Base-by-base conservation (phyloP, 2,329 filamentous ascomycete species). In the Aspergillus piperis region DNA sequence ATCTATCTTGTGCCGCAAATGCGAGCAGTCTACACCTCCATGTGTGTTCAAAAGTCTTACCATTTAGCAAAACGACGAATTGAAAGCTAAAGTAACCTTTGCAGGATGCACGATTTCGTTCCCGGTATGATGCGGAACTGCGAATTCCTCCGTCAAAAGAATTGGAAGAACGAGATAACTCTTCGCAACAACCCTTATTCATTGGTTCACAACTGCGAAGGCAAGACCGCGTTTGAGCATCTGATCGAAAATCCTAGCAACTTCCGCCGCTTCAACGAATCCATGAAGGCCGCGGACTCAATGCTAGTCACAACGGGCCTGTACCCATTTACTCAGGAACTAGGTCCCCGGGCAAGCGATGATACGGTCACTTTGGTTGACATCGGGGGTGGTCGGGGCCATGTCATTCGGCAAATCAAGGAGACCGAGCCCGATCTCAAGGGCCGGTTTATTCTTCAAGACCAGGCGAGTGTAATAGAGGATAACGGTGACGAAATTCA, bases 381-480 rank as follows among this genome's bases (percentile, higher is more conserved):
- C 42, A 58, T 69, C 8, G 67, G 63, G 15, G 66, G 67, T n/a
- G 65, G 67, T 32, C 56, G 57, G 3, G 66, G 67, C 19, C 62
- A 69, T 27, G 60, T 59, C 15, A 41, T 62, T 3, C 52, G 50
- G 6, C 59, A 63, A 49, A 68, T 68, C 25, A 64, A 53, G 44
- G 23, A 62, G 36, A 42, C 21, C n/a, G 54, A 56, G 8, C 63
- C 63, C 2, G 15, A 17, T 1, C 51, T 66, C 10, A 62, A 66
- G 21, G 66, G 68, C 13, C 54, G 60, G 6, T 63, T 70, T 25
- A 64, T 71, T 32, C 52, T 71, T 27, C 69, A 71, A 41, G 69
- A 71, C 51, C 60, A 50, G 13, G 57, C 60, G 3, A 51, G 30
- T n/a, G 65, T 61, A 15, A 59, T 64, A 13, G 48, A 62, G 17